phyloP scores from a whole-genome alignment of 768 basidiomycete genomes.

The Boletus subparvulus region DNA sequence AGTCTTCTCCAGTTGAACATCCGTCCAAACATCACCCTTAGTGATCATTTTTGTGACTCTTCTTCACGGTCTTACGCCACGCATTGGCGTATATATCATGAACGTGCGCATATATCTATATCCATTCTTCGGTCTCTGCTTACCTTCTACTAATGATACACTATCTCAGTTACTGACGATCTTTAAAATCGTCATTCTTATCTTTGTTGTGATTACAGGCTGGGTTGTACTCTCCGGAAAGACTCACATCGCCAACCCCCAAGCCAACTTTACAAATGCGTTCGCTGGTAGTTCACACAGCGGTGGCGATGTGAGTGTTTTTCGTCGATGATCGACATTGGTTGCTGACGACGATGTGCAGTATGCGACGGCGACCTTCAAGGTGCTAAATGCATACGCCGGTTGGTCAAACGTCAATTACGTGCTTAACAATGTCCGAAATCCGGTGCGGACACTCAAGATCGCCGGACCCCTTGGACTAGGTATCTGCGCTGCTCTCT shows the following conservation, averaged over 20 bases:
- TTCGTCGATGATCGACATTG: not conserved
- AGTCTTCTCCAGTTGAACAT: not conserved
- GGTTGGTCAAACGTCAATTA: slow-evolving; percentile 62
- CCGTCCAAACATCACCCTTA: slow-evolving; percentile 13
- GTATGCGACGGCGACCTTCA: slow-evolving; percentile 63
- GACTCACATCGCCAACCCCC: slow-evolving; percentile 55
- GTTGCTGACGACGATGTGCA: slow-evolving; percentile 16
- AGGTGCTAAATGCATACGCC: slow-evolving; percentile 47
- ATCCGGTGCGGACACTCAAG: slow-evolving; percentile 59
- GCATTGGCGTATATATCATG: slow-evolving; percentile 50
- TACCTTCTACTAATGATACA: slow-evolving; percentile 11
- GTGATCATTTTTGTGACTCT: slow-evolving; percentile 51
- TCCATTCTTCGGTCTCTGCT: not conserved
- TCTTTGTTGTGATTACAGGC: slow-evolving; percentile 57
- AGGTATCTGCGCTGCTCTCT: slow-evolving; percentile 50
- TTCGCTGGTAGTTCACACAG: slow-evolving; percentile 57
- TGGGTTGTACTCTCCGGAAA: slow-evolving; percentile 61
- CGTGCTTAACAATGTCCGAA: slow-evolving; percentile 44
- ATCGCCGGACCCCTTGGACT: slow-evolving; percentile 60
- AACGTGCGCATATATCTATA: slow-evolving; percentile 41
- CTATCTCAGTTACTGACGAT: slow-evolving; percentile 40
- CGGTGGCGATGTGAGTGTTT: slow-evolving; percentile 42
- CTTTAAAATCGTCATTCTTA: slow-evolving; percentile 54
- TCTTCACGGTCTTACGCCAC: slow-evolving; percentile 53
- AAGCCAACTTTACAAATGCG: slow-evolving; percentile 54